Evolutionary conservation across 129 eudicot genomes (phyloP), one percentile per base, ranked within the genome.

Genomic region (Saposhnikovia divaricata): DNA sequence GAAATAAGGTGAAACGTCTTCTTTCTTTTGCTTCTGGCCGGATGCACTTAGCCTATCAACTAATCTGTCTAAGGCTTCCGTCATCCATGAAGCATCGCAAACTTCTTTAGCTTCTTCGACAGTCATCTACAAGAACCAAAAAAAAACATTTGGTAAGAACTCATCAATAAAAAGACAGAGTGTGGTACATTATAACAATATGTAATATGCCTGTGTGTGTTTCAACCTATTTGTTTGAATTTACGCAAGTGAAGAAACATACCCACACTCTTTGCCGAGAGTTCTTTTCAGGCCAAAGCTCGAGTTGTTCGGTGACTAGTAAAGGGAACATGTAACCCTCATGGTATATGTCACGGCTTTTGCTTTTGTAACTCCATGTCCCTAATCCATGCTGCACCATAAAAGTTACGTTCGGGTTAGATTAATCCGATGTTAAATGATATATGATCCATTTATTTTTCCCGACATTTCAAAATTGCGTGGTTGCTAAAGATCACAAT

Each of bases 81-180:
- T 92, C 97, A 92, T 92, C 97, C 97, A 92, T 85, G 80, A 85
- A 61, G 88, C 87, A 75, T 83, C 82, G 81, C 97, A 92, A 75
- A 87, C 93, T 34, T 92, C 89, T 84, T 86, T 90, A 59, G 97
- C 97, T 85, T 90, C 91, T 69, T 63, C 87, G 68, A 88, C 92
- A 4, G 76, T 86, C 90, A 91, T 89, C 97, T 91, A 84, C 85
- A 82, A 50, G 1, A 5, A 25, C 37, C 3, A 27, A 27, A 25
- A 11, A 12, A 21, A 1, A 72, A 50, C 18, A 44, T 37, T 76
- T 76, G 23, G 42, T 13, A 55, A 55, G 65, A 21, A 21, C 21
- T 55, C 27, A 55, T 55, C 28, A 21, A 55, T 21, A 2, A 6
- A 55, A 21, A 21, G 12, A 55, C 28, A 21, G 27, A 21, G 0